Evolutionary conservation across 768 basidiomycete genomes (phyloP).

Genomic region (Polyporus arcularius): DNA sequence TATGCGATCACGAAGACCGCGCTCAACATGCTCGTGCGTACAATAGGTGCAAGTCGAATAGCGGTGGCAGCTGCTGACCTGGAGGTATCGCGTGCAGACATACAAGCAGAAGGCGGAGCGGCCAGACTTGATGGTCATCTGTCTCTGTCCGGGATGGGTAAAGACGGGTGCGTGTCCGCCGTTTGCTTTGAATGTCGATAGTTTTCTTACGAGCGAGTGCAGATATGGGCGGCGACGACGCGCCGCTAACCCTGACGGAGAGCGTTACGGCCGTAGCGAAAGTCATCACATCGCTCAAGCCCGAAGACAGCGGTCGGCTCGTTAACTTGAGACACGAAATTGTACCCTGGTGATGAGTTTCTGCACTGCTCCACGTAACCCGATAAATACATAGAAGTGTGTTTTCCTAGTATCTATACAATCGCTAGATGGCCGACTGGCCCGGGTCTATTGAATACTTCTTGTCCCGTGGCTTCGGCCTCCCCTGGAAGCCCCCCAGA

Average conservation of each 20-base stretch:
- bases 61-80: neutral
- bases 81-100: neutral
- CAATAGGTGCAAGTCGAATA: too few relatives aligned
- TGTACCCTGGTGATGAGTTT: neutral
- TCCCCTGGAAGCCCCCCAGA: conserved; percentile 46
- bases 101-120: conserved; percentile 37
- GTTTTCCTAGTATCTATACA: too few relatives aligned
- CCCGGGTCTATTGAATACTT: too few relatives aligned
- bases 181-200: neutral
- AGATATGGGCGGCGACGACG: conserved; percentile 16
- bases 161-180: conserved; percentile 36
- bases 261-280: conserved; percentile 11
- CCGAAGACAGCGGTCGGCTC: conserved; percentile 1
- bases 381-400: too few relatives aligned
- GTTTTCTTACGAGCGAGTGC: neutral
- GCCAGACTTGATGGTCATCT: conserved; percentile 33
- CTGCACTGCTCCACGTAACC: too few relatives aligned
- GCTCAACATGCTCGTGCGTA: conserved; percentile 37
- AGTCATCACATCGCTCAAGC: conserved; percentile 4
- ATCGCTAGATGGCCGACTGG: too few relatives aligned
- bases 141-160: conserved; percentile 40
- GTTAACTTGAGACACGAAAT: neutral
- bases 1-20: conserved; percentile 40
- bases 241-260: conserved; percentile 11
- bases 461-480: neutral